Base-by-base conservation (phyloP, 352 stramenopile species). In the Phytopythium chamaehyphon region DNA sequence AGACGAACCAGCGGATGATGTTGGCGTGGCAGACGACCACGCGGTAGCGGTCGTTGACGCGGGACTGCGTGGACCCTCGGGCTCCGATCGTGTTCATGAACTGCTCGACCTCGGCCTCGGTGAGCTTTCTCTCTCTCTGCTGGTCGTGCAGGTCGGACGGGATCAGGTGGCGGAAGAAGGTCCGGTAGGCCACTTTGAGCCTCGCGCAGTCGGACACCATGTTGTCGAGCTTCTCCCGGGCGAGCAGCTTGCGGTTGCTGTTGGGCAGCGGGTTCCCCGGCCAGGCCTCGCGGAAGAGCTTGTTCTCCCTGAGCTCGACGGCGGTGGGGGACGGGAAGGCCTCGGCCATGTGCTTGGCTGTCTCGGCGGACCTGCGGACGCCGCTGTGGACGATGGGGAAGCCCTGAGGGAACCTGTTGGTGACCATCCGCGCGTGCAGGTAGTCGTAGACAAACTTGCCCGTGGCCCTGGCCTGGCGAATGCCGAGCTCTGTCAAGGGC, bases 1-100 rank as follows among this genome's bases (percentile, higher is more conserved):
- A 87, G 28, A 85, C 61, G 35, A 90, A 85, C 73, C 73, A 87
- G 19, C 75, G 76, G 49, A 90, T 87, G 52, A 85, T 79, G 62
- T 86, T 88, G 45, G 77, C 71, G 58, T 87, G 76, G 50, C 76
- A 85, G 37, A 86, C 72, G 11, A 87, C 50, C 18, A 87, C 40
- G 26, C 73, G 74, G 65, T 85, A 90, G 40, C 70, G 55, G 54
- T 79, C 66, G 24, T 64, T 38, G 28, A 61, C 28, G 22, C 69
- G 68, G 8, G 60, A 60, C 58, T 74, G 64, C 16, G 66, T 75
- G 35, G 61, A 63, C 9, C 43, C 43, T 11, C 43, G 45, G 12
- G 51, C 57, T 40, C 62, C 65, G 39, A 79, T 64, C 26, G 64
- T 65, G 39, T 40, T 23, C 36, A 56, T 47, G 43, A 78, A 78